Evolutionary conservation across 73 alveolate genomes (phyloP).

Genomic region (Stentor roeselii): DNA sequence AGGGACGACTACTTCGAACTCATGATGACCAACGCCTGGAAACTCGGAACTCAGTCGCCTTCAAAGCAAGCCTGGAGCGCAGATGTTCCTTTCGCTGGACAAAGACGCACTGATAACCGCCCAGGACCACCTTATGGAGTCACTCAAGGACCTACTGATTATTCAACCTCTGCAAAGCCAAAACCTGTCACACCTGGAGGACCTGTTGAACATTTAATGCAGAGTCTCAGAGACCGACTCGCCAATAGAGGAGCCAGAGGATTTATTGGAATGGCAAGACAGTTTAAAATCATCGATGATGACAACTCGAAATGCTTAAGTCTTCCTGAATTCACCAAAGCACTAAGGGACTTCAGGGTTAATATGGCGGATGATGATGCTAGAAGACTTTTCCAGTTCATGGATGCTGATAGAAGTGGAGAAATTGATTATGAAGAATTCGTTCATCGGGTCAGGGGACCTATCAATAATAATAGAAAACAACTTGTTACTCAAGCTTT

Average conservation of each 20-base stretch:
- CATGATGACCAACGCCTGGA: slow-evolving; percentile 83
- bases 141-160: too few species aligned
- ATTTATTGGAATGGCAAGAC: slow-evolving; percentile 47
- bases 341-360: slow-evolving; percentile 59
- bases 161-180: too few species aligned
- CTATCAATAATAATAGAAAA: slow-evolving; percentile 56
- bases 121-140: too few species aligned
- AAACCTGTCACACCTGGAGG: too few species aligned
- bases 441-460: slow-evolving; percentile 55
- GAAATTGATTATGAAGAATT: slow-evolving; percentile 63
- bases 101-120: too few species aligned
- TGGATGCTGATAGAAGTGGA: slow-evolving; percentile 54
- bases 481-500: slow-evolving; percentile 58
- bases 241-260: slow-evolving; percentile 52
- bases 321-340: slow-evolving; percentile 62
- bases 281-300: slow-evolving; percentile 60
- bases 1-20: slow-evolving; percentile 66
- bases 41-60: too few species aligned
- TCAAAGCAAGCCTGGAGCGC: too few species aligned
- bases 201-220: too few species aligned
- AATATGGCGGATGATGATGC: slow-evolving; percentile 48
- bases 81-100: too few species aligned
- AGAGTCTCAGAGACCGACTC: slow-evolving; percentile 62
- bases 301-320: slow-evolving; percentile 62
- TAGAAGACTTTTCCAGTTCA: slow-evolving; percentile 35